Conservation (phyloP, 2,329 filamentous ascomycete genomes). For the Ceratocystis albifundus region DNA sequence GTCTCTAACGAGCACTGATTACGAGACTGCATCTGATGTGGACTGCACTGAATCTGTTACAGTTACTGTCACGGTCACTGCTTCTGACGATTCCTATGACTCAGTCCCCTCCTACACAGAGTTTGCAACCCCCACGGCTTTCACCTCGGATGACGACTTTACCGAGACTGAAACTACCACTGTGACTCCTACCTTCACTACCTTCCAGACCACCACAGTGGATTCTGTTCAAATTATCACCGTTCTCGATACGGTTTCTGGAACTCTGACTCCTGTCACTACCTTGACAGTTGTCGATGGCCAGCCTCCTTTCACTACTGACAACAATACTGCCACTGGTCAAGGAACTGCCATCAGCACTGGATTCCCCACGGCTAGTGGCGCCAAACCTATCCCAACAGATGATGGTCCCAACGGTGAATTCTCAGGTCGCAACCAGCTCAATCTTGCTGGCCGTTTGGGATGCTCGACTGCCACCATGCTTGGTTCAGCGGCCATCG, state of each 20-base stretch:
- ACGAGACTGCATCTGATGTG: background rate
- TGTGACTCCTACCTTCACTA: slow-evolving; percentile 18
- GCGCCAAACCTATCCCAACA: background rate
- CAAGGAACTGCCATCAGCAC: slow-evolving; percentile 12
- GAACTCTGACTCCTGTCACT: slow-evolving; percentile 17
- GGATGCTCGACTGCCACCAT: background rate
- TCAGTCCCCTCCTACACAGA: background rate
- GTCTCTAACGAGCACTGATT: slow-evolving; percentile 15
- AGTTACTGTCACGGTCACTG: slow-evolving; percentile 21
- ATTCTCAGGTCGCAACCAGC: slow-evolving; percentile 10
- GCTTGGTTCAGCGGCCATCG: background rate
- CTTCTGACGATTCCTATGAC: background rate
- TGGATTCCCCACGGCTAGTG: background rate
- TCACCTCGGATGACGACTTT: background rate
- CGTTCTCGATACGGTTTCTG: slow-evolving; percentile 15
- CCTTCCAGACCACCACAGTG: slow-evolving; percentile 16
- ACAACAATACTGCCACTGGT: slow-evolving; percentile 13
- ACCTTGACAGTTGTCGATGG: slow-evolving; percentile 20
- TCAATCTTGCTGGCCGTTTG: background rate
- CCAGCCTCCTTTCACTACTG: slow-evolving; percentile 18
- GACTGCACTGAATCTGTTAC: slow-evolving; percentile 12
- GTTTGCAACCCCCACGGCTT: background rate
- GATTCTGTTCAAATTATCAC: slow-evolving; percentile 18
- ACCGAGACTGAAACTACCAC: slow-evolving; percentile 16
- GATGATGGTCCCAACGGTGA: background rate